Conservation (phyloP, 352 stramenopile species). For the Phytophthora ramorum region DNA sequence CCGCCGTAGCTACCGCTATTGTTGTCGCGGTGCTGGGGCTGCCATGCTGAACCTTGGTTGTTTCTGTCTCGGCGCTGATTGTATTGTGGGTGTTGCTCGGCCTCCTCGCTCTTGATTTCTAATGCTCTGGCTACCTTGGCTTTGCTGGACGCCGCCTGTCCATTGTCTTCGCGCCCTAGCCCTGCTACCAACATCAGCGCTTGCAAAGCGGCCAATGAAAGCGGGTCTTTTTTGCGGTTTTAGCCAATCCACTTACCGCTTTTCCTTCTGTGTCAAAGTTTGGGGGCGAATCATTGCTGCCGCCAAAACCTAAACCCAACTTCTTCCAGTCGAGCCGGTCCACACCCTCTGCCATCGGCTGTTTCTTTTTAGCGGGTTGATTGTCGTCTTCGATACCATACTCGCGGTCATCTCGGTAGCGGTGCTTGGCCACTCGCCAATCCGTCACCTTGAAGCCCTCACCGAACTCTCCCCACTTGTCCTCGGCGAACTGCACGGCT, state of each 20-base stretch:
- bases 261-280: neutral
- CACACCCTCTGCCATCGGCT: neutral
- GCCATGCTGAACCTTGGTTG: too few species aligned
- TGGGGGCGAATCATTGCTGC: neutral
- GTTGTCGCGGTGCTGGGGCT: too few species aligned
- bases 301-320: neutral
- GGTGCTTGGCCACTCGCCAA: neutral
- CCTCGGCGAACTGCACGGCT: neutral
- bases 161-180: neutral
- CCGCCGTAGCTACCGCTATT: too few species aligned
- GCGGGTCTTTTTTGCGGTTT: neutral
- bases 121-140: conserved; percentile 1
- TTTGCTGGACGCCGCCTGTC: neutral
- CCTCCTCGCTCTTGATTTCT: too few species aligned
- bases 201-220: neutral
- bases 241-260: neutral
- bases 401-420: neutral
- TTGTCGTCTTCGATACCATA: neutral
- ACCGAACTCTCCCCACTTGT: neutral
- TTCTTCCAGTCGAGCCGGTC: neutral
- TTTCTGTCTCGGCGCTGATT: too few species aligned
- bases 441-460: conserved; percentile 1
- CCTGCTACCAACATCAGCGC: neutral
- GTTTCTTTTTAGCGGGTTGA: neutral
- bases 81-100: too few species aligned